Base-by-base conservation (phyloP, 1,284 basidiomycete species). In the Athelia sp. region DNA sequence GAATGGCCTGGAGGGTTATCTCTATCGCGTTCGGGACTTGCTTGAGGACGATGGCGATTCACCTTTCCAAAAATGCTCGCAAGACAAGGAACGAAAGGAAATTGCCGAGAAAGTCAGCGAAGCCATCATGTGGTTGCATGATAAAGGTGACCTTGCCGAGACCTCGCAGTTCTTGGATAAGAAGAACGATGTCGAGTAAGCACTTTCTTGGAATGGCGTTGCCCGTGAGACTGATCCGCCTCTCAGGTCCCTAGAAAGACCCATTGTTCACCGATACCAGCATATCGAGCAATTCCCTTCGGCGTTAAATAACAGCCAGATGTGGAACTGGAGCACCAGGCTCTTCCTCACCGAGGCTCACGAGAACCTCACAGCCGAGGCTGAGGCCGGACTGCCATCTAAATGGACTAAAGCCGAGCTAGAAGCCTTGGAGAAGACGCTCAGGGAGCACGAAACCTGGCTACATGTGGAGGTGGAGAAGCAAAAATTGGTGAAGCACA, bases 1-100 rank as follows among this genome's bases (percentile, higher is more conserved):
- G 49, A 99, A 99, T 69, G 77, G 81, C 23, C 82, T 99, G 50
- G 97, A 99, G 68, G 81, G 87, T 22, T 96, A 95, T 66, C 69
- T 98, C 17, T 99, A 99, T 72, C 82, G 86, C 50, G 72, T 98
- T 29, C 84, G 92, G 19, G 94, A 95, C 62, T 74, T 94, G 21
- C 71, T 98, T 9, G 79, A 84, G 22, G 81, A 84, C 34, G 79
- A 81, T 8, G 75, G 78, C 55, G 76, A 83, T 3, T 79, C 82
- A 2, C 86, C 88, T 15, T 90, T 93, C 70, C 81, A 81, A 65
- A 85, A 86, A 62, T 95, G 84, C 63, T 92, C 87, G 38, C 87
- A 82, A 54, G 69, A 76, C 10, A 62, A 66, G 9, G 97, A 99
- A 69, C 74, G 91, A 49, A 68, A 76, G 47, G 70, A 70, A 17